Base-by-base conservation (phyloP, 257 asterid species). In the Ballota nigra region DNA sequence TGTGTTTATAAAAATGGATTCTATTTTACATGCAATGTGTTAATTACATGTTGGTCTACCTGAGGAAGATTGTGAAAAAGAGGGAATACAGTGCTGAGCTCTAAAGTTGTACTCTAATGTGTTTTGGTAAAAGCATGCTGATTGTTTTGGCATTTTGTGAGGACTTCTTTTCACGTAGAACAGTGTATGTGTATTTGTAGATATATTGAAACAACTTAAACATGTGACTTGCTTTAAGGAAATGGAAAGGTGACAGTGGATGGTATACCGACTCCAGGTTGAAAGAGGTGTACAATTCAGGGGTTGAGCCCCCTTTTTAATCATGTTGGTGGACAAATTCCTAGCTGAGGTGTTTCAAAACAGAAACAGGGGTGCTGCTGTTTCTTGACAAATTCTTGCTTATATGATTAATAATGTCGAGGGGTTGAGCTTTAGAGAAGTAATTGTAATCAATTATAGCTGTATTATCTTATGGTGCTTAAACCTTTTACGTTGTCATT, bases 1-100 rank as follows among this genome's bases (percentile, higher is more conserved):
- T 12, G 31, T 12, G 45, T 26, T 9, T 45, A 31, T 38, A 45
- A 38, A 15, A 62, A 63, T 57, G 75, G 59, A 61, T 55, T 18
- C 4, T 31, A 56, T 22, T 53, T 68, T 66, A 66, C 73, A 60
- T 59, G 70, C 52, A 74, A 71, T 72, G 28, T n/a, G 6, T 66
- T 49, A 68, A 51, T 63, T 28, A 45, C 45, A 64, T 69, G 47
- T 71, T 52, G 60, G 69, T 45, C 69, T 55, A 49, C 34, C 20
- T 10, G 8, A 49, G 68, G 71, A 38, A 57, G 63, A 20, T 69
- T 33, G 16, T 34, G 11, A 33, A 38, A 15, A 56, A 23, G 45
- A 56, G 65, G 74, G 38, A 29, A 22, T 63, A 31, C 41, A 60
- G 56, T 63, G 22, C 12, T 36, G 69, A 34, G 70, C 60, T 66